Percentiles rank a stretch among this genome's conserved stretches.
phyloP scores from a whole-genome alignment of 177 flowering plant species.

The Vitis hybrid region DNA sequence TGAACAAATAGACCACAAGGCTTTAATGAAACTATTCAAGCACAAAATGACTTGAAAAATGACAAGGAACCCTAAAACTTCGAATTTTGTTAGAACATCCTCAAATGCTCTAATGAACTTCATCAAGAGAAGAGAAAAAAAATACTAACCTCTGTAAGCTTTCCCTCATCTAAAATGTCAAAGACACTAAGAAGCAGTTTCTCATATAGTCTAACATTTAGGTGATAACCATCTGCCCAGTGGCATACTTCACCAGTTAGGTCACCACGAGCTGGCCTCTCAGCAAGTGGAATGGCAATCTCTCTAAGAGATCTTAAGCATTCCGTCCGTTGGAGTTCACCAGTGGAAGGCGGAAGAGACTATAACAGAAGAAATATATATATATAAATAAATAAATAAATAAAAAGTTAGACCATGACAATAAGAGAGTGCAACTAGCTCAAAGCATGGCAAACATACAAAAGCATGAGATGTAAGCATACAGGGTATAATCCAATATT shows the following conservation, averaged over 20 bases:
- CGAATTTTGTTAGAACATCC: too few relatives aligned
- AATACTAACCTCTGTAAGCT: conserved; percentile 81
- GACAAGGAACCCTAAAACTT: background rate
- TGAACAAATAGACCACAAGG: background rate
- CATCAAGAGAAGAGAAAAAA: background rate
- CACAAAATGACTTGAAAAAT: background rate
- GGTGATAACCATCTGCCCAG: conserved; percentile 99
- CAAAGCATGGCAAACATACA: background rate
- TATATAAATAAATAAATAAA: background rate
- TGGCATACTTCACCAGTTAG: conserved; percentile 99
- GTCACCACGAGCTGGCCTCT: conserved; percentile 98
- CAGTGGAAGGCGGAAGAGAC: conserved; percentile 78
- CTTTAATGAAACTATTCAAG: background rate
- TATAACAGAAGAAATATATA: conserved; percentile 18
- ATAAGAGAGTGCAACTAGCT: background rate
- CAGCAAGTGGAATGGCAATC: conserved; percentile 81
- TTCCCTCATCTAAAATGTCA: conserved; percentile 96
- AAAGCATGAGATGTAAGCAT: background rate
- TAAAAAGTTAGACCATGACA: background rate
- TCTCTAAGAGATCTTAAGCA: conserved; percentile 88
- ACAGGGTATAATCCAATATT: background rate
- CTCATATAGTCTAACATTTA: conserved; percentile 90
- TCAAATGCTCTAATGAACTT: background rate
- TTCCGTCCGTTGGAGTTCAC: conserved; percentile 85
- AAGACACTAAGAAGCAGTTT: conserved; percentile 87